Evolutionary conservation across 2,329 filamentous ascomycete genomes (phyloP).

Genomic region (Golovinomyces cichoracearum): DNA sequence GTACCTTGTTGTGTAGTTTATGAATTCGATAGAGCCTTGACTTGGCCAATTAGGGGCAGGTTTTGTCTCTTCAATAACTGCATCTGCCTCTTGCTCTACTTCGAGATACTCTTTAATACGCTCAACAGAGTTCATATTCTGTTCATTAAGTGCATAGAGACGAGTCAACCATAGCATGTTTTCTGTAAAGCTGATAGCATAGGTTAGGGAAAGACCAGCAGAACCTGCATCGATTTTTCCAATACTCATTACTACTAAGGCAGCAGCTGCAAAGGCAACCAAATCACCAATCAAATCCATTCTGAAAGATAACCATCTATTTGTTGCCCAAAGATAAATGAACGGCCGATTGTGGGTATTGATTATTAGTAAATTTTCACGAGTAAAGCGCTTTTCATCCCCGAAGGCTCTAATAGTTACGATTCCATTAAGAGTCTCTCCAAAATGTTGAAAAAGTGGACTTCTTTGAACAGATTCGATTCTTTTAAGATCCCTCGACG

Average conservation of each 20-base stretch:
- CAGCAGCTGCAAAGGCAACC: conserved; percentile 78
- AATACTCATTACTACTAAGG: conserved; percentile 65
- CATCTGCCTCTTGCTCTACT: conserved; percentile 71
- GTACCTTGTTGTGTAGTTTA: conserved; percentile 72
- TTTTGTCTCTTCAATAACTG: conserved; percentile 51
- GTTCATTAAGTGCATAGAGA: conserved; percentile 81
- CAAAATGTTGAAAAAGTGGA: conserved; percentile 91
- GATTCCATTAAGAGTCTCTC: conserved; percentile 80
- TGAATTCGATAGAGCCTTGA: conserved; percentile 65
- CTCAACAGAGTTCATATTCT: conserved; percentile 98
- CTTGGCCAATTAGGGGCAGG: conserved; percentile 65
- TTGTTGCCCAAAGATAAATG: conserved; percentile 87
- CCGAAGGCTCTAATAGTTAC: conserved; percentile 93
- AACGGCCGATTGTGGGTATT: conserved; percentile 83
- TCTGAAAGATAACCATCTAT: conserved; percentile 84
- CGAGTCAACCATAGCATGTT: conserved; percentile 92
- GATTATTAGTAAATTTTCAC: conserved; percentile 68
- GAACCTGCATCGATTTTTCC: conserved; percentile 70
- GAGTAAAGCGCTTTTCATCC: conserved; percentile 74
- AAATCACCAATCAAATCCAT: conserved; percentile 76
- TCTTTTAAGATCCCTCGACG: conserved; percentile 85
- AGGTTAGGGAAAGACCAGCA: conserved; percentile 79
- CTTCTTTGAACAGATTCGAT: conserved; percentile 84
- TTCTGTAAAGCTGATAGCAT: conserved; percentile 89
- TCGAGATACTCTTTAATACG: conserved; percentile 93